phyloP scores from a whole-genome alignment of 768 basidiomycete genomes.

The Suillus clintonianus region DNA sequence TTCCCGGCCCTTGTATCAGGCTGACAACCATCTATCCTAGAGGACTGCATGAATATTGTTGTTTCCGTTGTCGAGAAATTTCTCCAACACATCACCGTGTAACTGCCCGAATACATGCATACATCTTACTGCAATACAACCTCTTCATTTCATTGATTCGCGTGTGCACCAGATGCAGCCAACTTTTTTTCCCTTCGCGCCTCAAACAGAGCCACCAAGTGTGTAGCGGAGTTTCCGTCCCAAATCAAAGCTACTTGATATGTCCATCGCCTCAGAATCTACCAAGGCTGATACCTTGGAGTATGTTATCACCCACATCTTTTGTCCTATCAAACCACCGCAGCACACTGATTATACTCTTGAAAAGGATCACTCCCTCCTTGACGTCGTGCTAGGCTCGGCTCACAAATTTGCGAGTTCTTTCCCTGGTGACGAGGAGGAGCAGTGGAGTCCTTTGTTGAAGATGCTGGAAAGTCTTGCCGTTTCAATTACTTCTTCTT shows the following conservation, averaged over 20 bases:
- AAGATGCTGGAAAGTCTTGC: conserved; percentile 20
- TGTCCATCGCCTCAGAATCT: not conserved
- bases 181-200: too few species aligned
- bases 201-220: too few species aligned
- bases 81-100: too few species aligned
- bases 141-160: too few species aligned
- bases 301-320: conserved; percentile 9
- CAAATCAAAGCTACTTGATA: not conserved
- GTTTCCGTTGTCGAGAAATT: too few species aligned
- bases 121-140: too few species aligned
- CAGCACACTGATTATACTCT: conserved; percentile 26
- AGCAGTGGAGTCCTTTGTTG: conserved; percentile 25
- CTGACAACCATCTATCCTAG: too few species aligned
- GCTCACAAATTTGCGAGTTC: conserved; percentile 18
- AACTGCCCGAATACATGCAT: too few species aligned
- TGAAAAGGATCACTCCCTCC: conserved; percentile 24
- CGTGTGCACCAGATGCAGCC: too few species aligned
- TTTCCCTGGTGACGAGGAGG: conserved; percentile 7
- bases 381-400: conserved; percentile 16
- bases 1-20: too few species aligned
- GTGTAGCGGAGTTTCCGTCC: too few species aligned
- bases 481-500: not conserved
- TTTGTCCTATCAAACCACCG: conserved; percentile 12
- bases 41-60: too few species aligned
- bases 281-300: not conserved